Percentiles rank a stretch among this genome's conserved stretches.
phyloP scores from a whole-genome alignment of 2,329 filamentous ascomycete genomes.

The Apiospora phragmitis region DNA sequence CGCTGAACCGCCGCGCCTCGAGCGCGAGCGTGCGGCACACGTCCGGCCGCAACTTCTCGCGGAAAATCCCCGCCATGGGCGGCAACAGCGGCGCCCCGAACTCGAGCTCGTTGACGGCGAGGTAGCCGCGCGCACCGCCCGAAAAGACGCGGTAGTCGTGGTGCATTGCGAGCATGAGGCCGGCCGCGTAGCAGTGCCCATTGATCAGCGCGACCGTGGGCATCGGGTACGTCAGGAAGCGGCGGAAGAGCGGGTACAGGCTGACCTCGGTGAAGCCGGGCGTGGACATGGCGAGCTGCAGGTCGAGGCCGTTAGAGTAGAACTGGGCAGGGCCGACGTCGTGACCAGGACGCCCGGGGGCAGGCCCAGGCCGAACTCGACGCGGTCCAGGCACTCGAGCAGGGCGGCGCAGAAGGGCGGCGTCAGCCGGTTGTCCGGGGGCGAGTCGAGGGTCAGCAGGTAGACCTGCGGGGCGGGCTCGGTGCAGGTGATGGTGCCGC shows the following conservation, averaged over 20 bases:
- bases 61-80: slow-evolving; percentile 74
- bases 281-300: slow-evolving; percentile 62
- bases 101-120: slow-evolving; percentile 80
- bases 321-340: slow-evolving; percentile 73
- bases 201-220: slow-evolving; percentile 78
- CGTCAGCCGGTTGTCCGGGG: slow-evolving; percentile 76
- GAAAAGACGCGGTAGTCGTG: slow-evolving; percentile 81
- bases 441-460: slow-evolving; percentile 69
- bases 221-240: slow-evolving; percentile 75
- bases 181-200: slow-evolving; percentile 79
- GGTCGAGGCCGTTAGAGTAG: slow-evolving; percentile 81
- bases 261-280: slow-evolving; percentile 61
- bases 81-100: slow-evolving; percentile 75
- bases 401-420: slow-evolving; percentile 68
- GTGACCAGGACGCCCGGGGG: slow-evolving; percentile 70
- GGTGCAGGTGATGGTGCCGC: slow-evolving; percentile 64
- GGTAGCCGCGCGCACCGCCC: slow-evolving; percentile 64
- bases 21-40: slow-evolving; percentile 67
- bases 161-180: slow-evolving; percentile 79
- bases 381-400: slow-evolving; percentile 70
- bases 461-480: slow-evolving; percentile 64
- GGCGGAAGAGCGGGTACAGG: slow-evolving; percentile 65
- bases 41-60: slow-evolving; percentile 61
- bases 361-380: slow-evolving; percentile 57
- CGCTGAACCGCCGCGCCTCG: slow-evolving; percentile 70